Evolutionary conservation across 768 basidiomycete genomes (phyloP), one percentile per base, ranked within the genome.

Genomic region (Thelephora ganbajun): DNA sequence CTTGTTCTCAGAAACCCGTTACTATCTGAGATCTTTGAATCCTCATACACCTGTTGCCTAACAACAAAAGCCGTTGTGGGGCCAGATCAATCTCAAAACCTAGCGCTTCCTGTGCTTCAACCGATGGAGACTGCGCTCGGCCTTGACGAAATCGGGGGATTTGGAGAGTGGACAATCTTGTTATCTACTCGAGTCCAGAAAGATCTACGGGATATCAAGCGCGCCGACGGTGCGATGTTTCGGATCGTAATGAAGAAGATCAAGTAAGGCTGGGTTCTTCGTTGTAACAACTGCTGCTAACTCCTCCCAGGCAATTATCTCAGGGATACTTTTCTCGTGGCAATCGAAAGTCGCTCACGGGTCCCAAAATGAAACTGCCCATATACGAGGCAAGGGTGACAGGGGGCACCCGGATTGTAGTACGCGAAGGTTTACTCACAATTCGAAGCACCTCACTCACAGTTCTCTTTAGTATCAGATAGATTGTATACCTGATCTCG

Each of bases 331-430:
- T 85, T 54, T 83, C 82, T 30, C 9, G 67, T 6, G 75, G 77
- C 49, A 83, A 83, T 49, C 79, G 82, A 49, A 79, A 79, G 57
- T 59, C 70, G 4, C 61, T 83, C 13, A 74, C 65, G 22, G 67
- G 68, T 0, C 45, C 58, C 1, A 59, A 63, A 13, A 58, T 59
- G 11, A 69, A 70, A 0, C 60, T 83, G 3, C 77, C 80, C 0
- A 70, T 83, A 9, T 83, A 69, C 45, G 78, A 80, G 55, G 81
- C 82, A 0, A 82, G 78, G 56, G 74, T 83, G 51, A 71, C 66
- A 41, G 64, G 73, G 11, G 59, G 59, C 46, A 51, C 55, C 1
- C 48, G 59, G 1, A 51, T 61, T 2, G 56, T 61, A 23, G 59
- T 61, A 37, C n/a, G n/a, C n/a, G n/a, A n/a, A n/a, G n/a, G n/a